Evolutionary conservation across 805 yeast genomes (phyloP).

Genomic region (Saitoella complicata): DNA sequence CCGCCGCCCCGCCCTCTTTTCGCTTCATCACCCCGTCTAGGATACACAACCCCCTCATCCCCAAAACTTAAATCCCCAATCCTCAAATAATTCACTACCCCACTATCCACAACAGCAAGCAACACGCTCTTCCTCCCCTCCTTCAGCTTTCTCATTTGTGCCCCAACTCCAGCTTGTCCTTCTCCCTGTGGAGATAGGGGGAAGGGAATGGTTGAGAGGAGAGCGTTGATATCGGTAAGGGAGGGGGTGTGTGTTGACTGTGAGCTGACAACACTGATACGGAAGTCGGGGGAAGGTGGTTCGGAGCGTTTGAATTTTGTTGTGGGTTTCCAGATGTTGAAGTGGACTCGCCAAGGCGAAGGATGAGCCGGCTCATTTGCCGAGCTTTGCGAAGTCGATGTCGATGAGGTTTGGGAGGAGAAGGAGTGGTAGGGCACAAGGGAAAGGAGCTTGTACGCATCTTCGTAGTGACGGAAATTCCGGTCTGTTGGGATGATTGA

Average conservation of each 20-base stretch:
- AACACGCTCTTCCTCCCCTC: too few relatives aligned
- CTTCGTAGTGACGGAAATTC: neutral
- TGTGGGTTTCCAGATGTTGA: constrained; percentile 70
- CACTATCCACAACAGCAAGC: too few relatives aligned
- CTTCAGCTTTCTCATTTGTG: too few relatives aligned
- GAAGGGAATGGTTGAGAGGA: constrained; percentile 17
- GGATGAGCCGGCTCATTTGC: too few relatives aligned
- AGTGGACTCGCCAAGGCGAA: constrained; percentile 27
- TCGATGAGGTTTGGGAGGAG: constrained; percentile 6
- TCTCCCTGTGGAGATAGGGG: neutral
- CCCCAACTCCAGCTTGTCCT: too few relatives aligned
- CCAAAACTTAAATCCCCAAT: too few relatives aligned
- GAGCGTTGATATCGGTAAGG: constrained; percentile 19
- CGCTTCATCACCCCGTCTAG: too few relatives aligned
- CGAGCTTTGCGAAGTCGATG: constrained; percentile 1
- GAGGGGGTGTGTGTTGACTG: constrained; percentile 21
- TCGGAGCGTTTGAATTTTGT: constrained; percentile 47
- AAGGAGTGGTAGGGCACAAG: constrained; percentile 11
- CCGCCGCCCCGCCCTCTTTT: too few relatives aligned
- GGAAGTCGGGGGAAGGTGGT: constrained; percentile 62
- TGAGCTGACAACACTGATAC: constrained; percentile 41
- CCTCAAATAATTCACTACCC: too few relatives aligned
- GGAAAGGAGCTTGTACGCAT: constrained; percentile 13
- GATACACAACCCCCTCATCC: too few relatives aligned
- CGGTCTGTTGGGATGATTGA: neutral